Base-by-base conservation (phyloP, 2,329 filamentous ascomycete species). In the Fusarium sp. region DNA sequence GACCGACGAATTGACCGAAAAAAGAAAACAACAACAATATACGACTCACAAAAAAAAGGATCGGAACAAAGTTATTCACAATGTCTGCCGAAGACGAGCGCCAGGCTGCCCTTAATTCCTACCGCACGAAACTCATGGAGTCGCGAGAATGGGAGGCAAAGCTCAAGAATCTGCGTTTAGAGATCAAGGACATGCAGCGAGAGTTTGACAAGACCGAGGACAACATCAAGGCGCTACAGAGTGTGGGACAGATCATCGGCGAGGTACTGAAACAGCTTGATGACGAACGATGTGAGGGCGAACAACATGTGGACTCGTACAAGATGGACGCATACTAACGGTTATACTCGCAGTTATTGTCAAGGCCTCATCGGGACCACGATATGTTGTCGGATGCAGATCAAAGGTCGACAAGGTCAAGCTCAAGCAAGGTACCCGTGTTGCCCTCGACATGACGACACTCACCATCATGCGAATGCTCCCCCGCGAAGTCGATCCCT, bases 391-490 rank as follows among this genome's bases (percentile, higher is more conserved):
- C 77, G 96, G 96, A 65, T 99, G 96, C 86, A 92, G 96, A 79
- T 98, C 95, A 71, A 99, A 99, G 85, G 96, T 99, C 79, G 96
- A 99, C 87, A 98, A 97, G 86, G 86, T 88, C 71, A 98, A 98
- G 87, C 86, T 99, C 81, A 99, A 98, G 89, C 96, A 99, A 84
- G 97, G 97, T 78, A 98, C 95, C 33, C 94, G 96, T 79, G 96
- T 99, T 61, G 95, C 96, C 38, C 91, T 99, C 67, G 96, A 99
- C 80, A 99, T 99, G 96, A 99, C 96, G 56, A 99, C 96, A 25
- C 92, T 99, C 76, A 99, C 96, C 68, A 99, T 99, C 84, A 99
- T 99, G 96, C 94, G 96, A 79, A 99, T 99, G 96, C 88, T 99
- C 50, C 97, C 96, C 67, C 93, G 96, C 82, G 96, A 99, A 86